These are phyloP conservation scores for Dictyostelium capitatum DNA, from an alignment of 78 protist species.

Conservation along the genomic window DNA sequence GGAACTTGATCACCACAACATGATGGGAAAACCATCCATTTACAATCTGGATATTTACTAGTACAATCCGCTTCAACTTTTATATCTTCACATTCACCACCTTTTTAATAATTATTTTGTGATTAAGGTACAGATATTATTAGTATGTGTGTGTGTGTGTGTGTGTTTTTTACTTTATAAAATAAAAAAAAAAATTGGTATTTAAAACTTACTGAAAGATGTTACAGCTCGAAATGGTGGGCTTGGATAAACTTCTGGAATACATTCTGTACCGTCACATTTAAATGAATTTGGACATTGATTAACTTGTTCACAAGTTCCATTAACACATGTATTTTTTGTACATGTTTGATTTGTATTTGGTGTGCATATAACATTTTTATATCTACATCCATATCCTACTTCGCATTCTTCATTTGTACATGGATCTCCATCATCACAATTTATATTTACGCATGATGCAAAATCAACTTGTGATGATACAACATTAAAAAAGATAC, in stretches of 20 bases:
- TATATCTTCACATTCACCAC: constrained; percentile 6
- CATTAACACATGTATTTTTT: not conserved
- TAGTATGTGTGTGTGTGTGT: too few relatives aligned
- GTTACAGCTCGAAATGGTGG: too few relatives aligned
- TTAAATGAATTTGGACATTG: not conserved
- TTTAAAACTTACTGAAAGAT: too few relatives aligned
- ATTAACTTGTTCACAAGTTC: not conserved
- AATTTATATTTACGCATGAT: too few relatives aligned
- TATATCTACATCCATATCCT: not conserved
- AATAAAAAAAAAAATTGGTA: too few relatives aligned
- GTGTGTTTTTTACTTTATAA: too few relatives aligned
- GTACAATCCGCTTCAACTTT: not conserved
- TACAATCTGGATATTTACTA: not conserved
- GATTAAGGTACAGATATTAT: too few relatives aligned
- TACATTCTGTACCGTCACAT: too few relatives aligned
- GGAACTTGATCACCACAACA: not conserved
- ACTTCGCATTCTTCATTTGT: not conserved
- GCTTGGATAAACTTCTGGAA: too few relatives aligned
- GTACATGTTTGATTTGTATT: not conserved
- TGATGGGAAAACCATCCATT: not conserved
- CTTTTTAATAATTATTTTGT: too few relatives aligned
- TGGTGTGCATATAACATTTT: not conserved
- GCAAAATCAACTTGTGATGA: too few relatives aligned
- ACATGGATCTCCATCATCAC: not conserved
- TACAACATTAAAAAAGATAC: too few relatives aligned